Evolutionary conservation across 2,329 filamentous ascomycete genomes (phyloP).

Genomic region (Colletotrichum sp.): DNA sequence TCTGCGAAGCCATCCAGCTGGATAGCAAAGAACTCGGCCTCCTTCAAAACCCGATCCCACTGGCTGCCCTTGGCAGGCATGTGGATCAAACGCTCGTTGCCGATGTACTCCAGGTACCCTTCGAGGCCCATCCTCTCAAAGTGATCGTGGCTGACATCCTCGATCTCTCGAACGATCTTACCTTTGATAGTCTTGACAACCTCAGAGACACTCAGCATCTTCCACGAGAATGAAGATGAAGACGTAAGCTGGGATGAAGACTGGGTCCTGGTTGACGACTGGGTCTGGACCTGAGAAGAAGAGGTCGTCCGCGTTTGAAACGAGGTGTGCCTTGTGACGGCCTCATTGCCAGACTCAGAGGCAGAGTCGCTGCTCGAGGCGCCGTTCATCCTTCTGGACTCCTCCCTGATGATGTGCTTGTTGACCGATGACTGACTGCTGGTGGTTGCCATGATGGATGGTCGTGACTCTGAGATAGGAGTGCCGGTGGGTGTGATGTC

Average conservation of each 20-base stretch:
- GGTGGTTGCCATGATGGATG: not conserved
- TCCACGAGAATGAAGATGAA: not conserved
- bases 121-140: conserved; percentile 8
- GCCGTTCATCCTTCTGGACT: not conserved
- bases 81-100: conserved; percentile 42
- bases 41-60: conserved; percentile 44
- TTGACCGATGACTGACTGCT: not conserved
- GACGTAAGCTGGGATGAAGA: not conserved
- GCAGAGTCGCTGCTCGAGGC: not conserved
- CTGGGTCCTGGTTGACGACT: not conserved
- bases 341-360: not conserved
- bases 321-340: not conserved
- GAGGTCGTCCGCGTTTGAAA: not conserved
- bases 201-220: not conserved
- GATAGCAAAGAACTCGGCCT: conserved; percentile 45
- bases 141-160: not conserved
- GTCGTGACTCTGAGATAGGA: not conserved
- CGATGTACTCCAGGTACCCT: conserved; percentile 39
- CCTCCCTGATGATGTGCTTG: not conserved
- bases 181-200: not conserved
- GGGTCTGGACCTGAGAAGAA: not conserved
- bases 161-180: conserved; percentile 2
- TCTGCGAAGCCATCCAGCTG: conserved; percentile 41
- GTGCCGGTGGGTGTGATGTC: not conserved
- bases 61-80: conserved; percentile 45